Percentiles rank a stretch among this genome's conserved stretches.
These are phyloP conservation scores for Calvatia gigantea DNA, from an alignment of 768 basidiomycete genomes.

Conservation along the genomic window DNA sequence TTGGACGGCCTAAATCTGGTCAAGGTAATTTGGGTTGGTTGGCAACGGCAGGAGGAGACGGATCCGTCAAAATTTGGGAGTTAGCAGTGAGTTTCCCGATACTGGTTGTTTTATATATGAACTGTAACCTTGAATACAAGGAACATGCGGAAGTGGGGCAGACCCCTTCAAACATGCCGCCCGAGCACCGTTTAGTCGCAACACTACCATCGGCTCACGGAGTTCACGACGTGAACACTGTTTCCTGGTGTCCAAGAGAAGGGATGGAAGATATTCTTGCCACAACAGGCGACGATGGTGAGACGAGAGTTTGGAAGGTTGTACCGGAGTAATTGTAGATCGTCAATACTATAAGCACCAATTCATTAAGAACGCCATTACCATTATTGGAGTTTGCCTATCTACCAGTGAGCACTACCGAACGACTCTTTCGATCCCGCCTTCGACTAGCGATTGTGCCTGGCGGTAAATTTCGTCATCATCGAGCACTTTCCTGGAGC, in stretches of 20 bases:
- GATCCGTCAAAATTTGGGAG: slow-evolving; percentile 78
- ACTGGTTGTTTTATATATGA: slow-evolving; percentile 1
- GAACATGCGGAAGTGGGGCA: slow-evolving; percentile 20
- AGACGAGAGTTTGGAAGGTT: slow-evolving; percentile 72
- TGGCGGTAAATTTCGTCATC: too few species aligned
- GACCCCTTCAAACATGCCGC: slow-evolving; percentile 13
- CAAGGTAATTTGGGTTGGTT: slow-evolving; percentile 68
- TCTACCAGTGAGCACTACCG: too few species aligned
- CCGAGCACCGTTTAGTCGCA: slow-evolving; percentile 51
- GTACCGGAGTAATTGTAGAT: slow-evolving; percentile 15
- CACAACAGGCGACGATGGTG: slow-evolving; percentile 85
- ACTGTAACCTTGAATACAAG: slow-evolving; percentile 17
- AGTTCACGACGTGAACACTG: slow-evolving; percentile 79
- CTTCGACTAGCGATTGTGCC: too few species aligned
- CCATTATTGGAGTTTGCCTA: too few species aligned
- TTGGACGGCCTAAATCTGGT: slow-evolving; percentile 29
- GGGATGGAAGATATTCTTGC: slow-evolving; percentile 69
- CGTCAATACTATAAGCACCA: not conserved
- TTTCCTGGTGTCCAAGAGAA: slow-evolving; percentile 76
- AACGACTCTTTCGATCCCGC: too few species aligned
- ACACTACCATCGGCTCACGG: slow-evolving; percentile 67
- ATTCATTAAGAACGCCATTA: not conserved
- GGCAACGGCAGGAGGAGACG: slow-evolving; percentile 85
- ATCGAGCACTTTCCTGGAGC: too few species aligned
- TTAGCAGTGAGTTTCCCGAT: slow-evolving; percentile 44